Base-by-base conservation (phyloP, 2,329 filamentous ascomycete genomes). In the Diaporthe sp. region DNA sequence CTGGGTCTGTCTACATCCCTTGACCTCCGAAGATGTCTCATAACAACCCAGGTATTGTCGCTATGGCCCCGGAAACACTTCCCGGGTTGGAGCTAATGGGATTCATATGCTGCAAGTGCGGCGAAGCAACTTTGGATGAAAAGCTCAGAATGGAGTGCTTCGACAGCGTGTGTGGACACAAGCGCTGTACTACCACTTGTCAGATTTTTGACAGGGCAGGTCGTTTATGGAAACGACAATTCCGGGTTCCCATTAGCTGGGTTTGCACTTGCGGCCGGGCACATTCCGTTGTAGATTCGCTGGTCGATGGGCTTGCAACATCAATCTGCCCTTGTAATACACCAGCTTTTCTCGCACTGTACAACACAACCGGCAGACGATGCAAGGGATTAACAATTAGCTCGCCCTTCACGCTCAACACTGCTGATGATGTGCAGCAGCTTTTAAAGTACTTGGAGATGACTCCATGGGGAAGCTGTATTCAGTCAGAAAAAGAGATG, bases 301-400 rank as follows among this genome's bases (percentile, higher is more conserved):
- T 55, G 35, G 28, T n/a, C 28, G 28, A 33, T 70, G n/a, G 13
- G 25, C n/a, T 45, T 25, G 28, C 67, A 1, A 17, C 28, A 13
- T 12, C 38, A 45, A 15, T 57, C 2, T 70, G 67, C 28, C 40
- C 35, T 10, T 70, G 67, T 28, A 19, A 4, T 6, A 22, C 7
- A 7, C 67, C 67, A n/a, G 35, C 52, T 15, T 70, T 70, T 35
- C 7, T 47, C 25, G 67, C 67, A 7, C n/a, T 70, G 25, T 70
- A 70, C 38, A 70, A n/a, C 38, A 57, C 50, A 33, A 55, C 52
- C 45, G 67, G 67, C 19, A 57, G 50, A 45, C n/a, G 45, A 19
- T 70, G 67, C 67, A 42, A 33, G 35, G n/a, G 30, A 22, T 40
- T 45, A 5, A 22, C 33, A 17, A 57, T 40, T 8, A 28, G 10